Evolutionary conservation across 2,329 filamentous ascomycete species (phyloP), one percentile per base, ranked within the genome.

Genomic region (Xylaria sp.): DNA sequence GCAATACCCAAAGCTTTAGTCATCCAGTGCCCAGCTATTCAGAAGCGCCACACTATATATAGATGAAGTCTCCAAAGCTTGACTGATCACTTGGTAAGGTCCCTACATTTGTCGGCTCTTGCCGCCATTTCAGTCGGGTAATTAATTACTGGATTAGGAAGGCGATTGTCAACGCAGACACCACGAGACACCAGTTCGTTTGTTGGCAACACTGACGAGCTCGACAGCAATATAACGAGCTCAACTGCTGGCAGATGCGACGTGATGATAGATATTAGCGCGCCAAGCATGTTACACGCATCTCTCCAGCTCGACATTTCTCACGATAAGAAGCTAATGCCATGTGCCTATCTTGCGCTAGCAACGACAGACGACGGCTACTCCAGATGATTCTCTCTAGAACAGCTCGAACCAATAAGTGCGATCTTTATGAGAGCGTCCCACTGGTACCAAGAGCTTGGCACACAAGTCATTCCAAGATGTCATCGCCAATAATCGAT

Each of bases 131-230:
- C 25, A 45, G 60, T 51, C 57, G 54, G 57, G 49, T 40, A 49
- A 64, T 64, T 43, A 51, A 64, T 64, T 69, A 54, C 70, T 64
- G 6, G 45, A 71, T 67, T 56, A 65, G 71, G 71, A 70, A 72
- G 69, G 71, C 69, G 66, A 70, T 60, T 58, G 52, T 57, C 61
- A 40, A 19, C 43, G 38, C 37, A 35, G 33, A 57, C 64, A 69
- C 64, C 69, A 71, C 69, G 70, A 55, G 70, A 71, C 64, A 60
- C 61, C 65, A 61, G 62, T 64, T 49, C 62, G 17, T 35, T 9
- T 64, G 57, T 56, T 59, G 57, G 57, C 50, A 52, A 56, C 37
- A 46, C 25, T 47, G 28, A 52, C 50, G 52, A 54, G 49, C 57
- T 55, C 40, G 38, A 52, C 60, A n/a, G 17, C 40, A 19, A 40